A percentile compares a stretch with the other conserved stretches of the same genome.
These are phyloP conservation scores for Immersiella caudata DNA, from an alignment of 495 filamentous ascomycete species.

Conservation along the genomic window DNA sequence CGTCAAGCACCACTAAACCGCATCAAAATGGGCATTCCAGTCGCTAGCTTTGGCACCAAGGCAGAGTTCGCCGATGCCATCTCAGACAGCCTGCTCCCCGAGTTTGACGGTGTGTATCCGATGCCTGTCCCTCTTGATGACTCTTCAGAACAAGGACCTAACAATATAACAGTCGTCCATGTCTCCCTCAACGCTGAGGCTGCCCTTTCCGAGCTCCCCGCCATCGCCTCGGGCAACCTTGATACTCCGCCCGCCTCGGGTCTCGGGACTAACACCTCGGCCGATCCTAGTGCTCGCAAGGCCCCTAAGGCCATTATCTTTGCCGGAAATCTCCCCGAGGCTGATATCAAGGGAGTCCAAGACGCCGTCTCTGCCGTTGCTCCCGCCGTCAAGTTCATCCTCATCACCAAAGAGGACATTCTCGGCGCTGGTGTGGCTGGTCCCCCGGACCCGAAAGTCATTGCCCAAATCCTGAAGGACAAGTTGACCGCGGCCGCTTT, in stretches of 20 bases:
- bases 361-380: conserved; percentile 23
- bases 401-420: conserved; percentile 30
- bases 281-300: conserved; percentile 21
- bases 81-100: conserved; percentile 28
- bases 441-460: conserved; percentile 25
- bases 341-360: conserved; percentile 23
- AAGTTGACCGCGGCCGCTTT: conserved; percentile 17
- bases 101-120: conserved; percentile 30
- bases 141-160: not conserved
- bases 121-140: not conserved
- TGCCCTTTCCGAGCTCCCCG: conserved; percentile 31
- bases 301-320: conserved; percentile 34
- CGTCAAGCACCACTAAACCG: not conserved
- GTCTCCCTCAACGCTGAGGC: conserved; percentile 26
- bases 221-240: conserved; percentile 26
- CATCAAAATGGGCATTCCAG: conserved; percentile 25
- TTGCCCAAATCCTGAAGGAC: conserved; percentile 27
- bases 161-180: conserved; percentile 30
- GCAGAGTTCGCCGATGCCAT: conserved; percentile 27
- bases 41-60: conserved; percentile 35
- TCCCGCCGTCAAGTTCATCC: conserved; percentile 23
- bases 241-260: conserved; percentile 15
- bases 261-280: conserved; percentile 30
- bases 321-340: conserved; percentile 30
- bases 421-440: conserved; percentile 19